Evolutionary conservation across 805 yeast genomes (phyloP).

Genomic region (Blastobotrys robertii): DNA sequence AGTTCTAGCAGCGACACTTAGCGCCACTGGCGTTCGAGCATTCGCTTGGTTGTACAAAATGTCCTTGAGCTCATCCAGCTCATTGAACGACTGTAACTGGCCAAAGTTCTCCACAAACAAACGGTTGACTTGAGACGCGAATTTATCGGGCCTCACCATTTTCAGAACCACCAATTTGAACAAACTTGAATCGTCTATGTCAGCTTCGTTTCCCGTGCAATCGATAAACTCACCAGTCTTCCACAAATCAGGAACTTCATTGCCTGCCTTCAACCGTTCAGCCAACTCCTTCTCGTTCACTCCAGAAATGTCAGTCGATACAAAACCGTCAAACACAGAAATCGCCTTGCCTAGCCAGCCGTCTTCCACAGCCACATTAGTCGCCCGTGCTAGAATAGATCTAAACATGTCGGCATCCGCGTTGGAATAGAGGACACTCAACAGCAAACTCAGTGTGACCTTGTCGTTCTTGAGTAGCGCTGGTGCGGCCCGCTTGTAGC

Average conservation of each 20-base stretch:
- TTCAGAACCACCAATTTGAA: slow-evolving; percentile 1
- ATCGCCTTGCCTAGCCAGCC: background rate
- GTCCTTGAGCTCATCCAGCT: slow-evolving; percentile 8
- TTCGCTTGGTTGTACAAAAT: slow-evolving; percentile 17
- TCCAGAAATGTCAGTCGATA: no score
- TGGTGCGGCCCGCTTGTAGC: slow-evolving; percentile 37
- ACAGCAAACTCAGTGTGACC: slow-evolving; percentile 8
- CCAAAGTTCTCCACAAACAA: slow-evolving; percentile 7
- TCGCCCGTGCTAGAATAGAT: background rate
- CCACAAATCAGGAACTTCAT: no score
- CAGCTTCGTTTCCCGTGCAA: background rate
- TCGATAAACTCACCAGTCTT: no score
- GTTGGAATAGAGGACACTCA: background rate
- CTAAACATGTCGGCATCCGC: background rate
- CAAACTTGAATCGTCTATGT: background rate
- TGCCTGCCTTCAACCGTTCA: no score
- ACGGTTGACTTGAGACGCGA: slow-evolving; percentile 5
- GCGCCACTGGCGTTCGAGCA: slow-evolving; percentile 33
- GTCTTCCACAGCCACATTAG: background rate
- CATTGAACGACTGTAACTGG: slow-evolving; percentile 1
- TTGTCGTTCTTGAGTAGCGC: slow-evolving; percentile 39
- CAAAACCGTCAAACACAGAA: background rate
- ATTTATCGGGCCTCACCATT: slow-evolving; percentile 5
- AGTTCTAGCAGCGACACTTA: slow-evolving; percentile 50
- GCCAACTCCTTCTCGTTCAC: no score